Percentiles rank a stretch among this genome's conserved stretches.
These are phyloP conservation scores for Fusarium equiseti DNA, from an alignment of 2,329 filamentous ascomycete species.

Conservation along the genomic window DNA sequence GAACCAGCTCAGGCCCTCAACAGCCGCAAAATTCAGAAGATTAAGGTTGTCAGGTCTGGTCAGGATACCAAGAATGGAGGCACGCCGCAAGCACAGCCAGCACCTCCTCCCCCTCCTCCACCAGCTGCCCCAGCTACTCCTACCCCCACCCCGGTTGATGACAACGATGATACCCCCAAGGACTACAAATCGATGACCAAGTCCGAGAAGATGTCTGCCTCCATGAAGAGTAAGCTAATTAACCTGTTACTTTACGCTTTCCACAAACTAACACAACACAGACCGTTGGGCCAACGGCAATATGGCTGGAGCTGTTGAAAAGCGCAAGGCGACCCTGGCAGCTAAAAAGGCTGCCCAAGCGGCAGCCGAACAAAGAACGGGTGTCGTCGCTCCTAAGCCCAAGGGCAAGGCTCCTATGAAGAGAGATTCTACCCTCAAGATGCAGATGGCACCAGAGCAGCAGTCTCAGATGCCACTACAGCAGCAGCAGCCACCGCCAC, in stretches of 20 bases:
- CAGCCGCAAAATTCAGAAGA: constrained; percentile 54
- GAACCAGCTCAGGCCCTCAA: constrained; percentile 37
- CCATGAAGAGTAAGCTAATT: constrained; percentile 69
- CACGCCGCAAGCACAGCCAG: background rate
- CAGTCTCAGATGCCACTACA: constrained; percentile 31
- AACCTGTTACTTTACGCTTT: background rate
- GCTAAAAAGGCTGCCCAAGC: constrained; percentile 67
- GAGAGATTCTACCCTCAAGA: constrained; percentile 49
- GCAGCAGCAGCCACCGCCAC: constrained; percentile 16
- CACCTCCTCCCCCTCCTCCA: constrained; percentile 1
- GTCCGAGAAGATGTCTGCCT: constrained; percentile 74
- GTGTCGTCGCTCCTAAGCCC: constrained; percentile 54
- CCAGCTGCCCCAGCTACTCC: constrained; percentile 14
- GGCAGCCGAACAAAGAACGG: constrained; percentile 54
- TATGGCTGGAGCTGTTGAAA: constrained; percentile 71
- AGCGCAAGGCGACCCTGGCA: constrained; percentile 70
- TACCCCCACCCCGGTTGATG: constrained; percentile 41
- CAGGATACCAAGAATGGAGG: constrained; percentile 49
- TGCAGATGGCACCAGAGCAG: constrained; percentile 40
- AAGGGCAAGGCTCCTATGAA: constrained; percentile 52
- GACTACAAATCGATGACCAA: constrained; percentile 73
- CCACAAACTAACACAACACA: constrained; percentile 50
- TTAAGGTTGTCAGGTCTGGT: constrained; percentile 54
- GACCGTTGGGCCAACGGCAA: constrained; percentile 71
- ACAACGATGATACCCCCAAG: constrained; percentile 59